Evolutionary conservation across 2,329 filamentous ascomycete species (phyloP).

Genomic region (Fusarium concolor): DNA sequence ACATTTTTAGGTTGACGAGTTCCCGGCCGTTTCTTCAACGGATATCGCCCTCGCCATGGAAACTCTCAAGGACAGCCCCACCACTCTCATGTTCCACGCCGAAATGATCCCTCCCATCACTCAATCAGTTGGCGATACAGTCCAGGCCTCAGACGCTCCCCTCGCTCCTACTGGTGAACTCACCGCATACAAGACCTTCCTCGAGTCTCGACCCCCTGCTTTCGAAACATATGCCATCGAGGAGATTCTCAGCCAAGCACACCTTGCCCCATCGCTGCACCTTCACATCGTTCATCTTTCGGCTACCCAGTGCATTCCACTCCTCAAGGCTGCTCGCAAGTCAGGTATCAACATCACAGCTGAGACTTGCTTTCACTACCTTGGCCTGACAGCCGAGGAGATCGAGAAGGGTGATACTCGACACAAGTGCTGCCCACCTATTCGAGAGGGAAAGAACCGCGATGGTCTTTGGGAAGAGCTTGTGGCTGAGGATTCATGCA

Average conservation of each 20-base stretch:
- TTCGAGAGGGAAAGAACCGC: conserved; percentile 83
- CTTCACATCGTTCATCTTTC: conserved; percentile 95
- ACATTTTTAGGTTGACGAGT: conserved; percentile 82
- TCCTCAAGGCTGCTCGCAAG: conserved; percentile 78
- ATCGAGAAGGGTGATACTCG: conserved; percentile 87
- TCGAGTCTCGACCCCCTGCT: conserved; percentile 86
- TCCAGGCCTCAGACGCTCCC: conserved; percentile 76
- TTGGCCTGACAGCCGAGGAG: conserved; percentile 84
- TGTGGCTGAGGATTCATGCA: conserved; percentile 76
- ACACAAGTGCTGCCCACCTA: conserved; percentile 96
- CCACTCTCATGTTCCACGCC: conserved; percentile 98
- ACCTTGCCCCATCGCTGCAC: conserved; percentile 82
- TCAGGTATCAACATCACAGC: conserved; percentile 87
- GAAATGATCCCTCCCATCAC: conserved; percentile 95
- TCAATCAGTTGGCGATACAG: conserved; percentile 81
- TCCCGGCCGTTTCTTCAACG: conserved; percentile 84
- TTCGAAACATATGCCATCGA: conserved; percentile 94
- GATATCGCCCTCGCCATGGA: conserved; percentile 86
- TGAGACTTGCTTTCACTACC: conserved; percentile 96
- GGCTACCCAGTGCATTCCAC: conserved; percentile 86
- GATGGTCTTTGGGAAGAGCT: conserved; percentile 90
- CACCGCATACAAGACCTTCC: conserved; percentile 87
- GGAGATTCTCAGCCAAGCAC: conserved; percentile 84
- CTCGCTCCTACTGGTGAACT: conserved; percentile 77
- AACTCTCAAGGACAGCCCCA: conserved; percentile 82